phyloP scores from a whole-genome alignment of 2,329 filamentous ascomycete genomes.

The Taxawa tesnikishii region DNA sequence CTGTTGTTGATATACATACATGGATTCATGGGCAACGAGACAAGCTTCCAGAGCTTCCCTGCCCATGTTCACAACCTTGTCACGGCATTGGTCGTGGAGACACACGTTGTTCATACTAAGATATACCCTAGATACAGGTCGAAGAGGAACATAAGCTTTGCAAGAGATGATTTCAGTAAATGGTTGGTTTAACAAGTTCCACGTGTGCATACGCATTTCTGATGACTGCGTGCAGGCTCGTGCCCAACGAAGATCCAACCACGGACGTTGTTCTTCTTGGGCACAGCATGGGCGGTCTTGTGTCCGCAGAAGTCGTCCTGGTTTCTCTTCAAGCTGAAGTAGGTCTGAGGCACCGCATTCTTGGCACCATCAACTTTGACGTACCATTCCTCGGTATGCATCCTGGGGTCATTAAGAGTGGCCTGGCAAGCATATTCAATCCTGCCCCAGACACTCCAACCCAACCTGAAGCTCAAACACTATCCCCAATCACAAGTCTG shows the following conservation, averaged over 20 bases:
- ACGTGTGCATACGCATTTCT: too few relatives aligned
- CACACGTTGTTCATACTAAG: conserved; percentile 76
- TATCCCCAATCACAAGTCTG: not conserved
- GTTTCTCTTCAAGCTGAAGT: conserved; percentile 27
- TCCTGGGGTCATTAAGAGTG: conserved; percentile 73
- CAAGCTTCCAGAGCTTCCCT: conserved; percentile 78
- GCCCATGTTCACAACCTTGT: conserved; percentile 73
- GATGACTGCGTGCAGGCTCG: conserved; percentile 47
- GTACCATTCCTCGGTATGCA: conserved; percentile 82
- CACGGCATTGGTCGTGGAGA: conserved; percentile 52
- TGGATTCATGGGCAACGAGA: conserved; percentile 81
- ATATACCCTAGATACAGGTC: conserved; percentile 73
- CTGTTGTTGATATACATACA: conserved; percentile 77
- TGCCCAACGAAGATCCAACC: conserved; percentile 58
- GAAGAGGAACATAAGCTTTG: conserved; percentile 57
- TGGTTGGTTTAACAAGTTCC: conserved; percentile 42
- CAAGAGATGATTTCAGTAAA: conserved; percentile 67
- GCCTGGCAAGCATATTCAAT: conserved; percentile 65
- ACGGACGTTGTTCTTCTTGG: conserved; percentile 77
- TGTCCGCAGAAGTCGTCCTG: conserved; percentile 68
- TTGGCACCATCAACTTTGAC: conserved; percentile 74
- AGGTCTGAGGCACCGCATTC: conserved; percentile 56
- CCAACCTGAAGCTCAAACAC: not conserved
- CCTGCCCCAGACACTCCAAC: conserved; percentile 13
- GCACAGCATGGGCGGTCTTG: conserved; percentile 80